Base-by-base conservation (phyloP, 805 yeast species). In the Maudiozyma saulgeensis region DNA sequence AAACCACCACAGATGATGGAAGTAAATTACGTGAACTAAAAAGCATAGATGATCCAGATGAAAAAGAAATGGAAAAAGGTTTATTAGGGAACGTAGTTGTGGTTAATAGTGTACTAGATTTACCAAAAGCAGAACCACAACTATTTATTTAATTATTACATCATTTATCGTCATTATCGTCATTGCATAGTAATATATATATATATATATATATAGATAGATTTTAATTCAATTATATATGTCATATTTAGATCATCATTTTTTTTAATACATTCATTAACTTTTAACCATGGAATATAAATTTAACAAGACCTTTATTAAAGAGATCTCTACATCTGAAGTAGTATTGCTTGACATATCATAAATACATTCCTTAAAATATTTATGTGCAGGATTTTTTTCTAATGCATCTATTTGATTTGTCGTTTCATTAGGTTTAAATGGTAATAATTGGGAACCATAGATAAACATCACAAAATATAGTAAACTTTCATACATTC, bases 61-160 rank as follows among this genome's bases (percentile, higher is more conserved):
- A 8, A 62, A 63, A 21, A 67, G 69, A 8, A 64, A 62, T 37
- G 77, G 76, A 3, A 9, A 35, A 35, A 25, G 23, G 19, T 15
- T 40, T 40, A 21, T n/a, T 15, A 37, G 31, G 13, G 35, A 38
- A 45, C 19, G 74, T 78, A 43, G 52, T 67, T n/a, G 63, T 79
- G 18, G 69, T 85, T 35, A 71, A 81, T 53, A 75, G 76, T 51
- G 72, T 85, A 31, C 62, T 73, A 26, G 84, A 84, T 26, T 61
- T 85, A 34, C 75, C 71, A 46, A 41, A 44, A 69, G 49, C 26
- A 4, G 48, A 40, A 4, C 48, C 52, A 23, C 34, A 40, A 11
- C 18, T 47, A 35, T 50, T 50, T 21, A 18, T 18, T 6, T 38
- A 38, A 38, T 18, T 6, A 38, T n/a, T 19, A 18, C 25, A n/a